Evolutionary conservation across 371 early-diverging fungal species (phyloP).

Genomic region (Blastocladiella emersonii): DNA sequence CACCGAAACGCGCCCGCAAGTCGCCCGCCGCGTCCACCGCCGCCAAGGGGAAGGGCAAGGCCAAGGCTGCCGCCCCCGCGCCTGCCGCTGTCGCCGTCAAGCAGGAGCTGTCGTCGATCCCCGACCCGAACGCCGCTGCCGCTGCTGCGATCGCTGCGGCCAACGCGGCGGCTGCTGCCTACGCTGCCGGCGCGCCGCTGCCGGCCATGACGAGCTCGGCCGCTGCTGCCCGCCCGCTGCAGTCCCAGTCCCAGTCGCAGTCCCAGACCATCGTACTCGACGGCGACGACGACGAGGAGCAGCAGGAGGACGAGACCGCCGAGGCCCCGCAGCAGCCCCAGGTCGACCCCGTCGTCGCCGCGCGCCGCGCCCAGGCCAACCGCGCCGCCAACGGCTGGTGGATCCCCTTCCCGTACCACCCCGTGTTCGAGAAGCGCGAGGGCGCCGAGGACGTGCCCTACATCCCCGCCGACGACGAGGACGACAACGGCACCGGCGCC

Average conservation of each 20-base stretch:
- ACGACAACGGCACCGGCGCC: neutral
- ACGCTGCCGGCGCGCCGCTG: neutral
- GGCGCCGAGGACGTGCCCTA: neutral
- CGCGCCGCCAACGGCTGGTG: neutral
- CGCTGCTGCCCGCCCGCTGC: too few species aligned
- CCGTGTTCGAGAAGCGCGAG: neutral
- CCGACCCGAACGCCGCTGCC: neutral
- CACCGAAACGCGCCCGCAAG: neutral
- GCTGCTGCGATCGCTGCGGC: neutral
- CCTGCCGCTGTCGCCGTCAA: too few species aligned
- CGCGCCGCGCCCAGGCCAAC: neutral
- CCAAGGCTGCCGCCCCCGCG: neutral
- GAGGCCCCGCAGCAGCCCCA: neutral
- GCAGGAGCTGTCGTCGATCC: neutral
- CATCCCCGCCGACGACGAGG: neutral
- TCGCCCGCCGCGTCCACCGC: neutral
- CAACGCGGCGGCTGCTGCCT: neutral
- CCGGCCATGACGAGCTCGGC: neutral
- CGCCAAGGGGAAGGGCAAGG: neutral
- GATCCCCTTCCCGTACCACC: neutral
- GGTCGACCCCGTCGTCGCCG: neutral
- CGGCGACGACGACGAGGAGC: neutral
- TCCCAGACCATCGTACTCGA: neutral
- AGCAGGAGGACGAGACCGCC: neutral
- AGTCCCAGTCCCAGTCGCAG: too few species aligned